Evolutionary conservation across 306 rosid genomes (phyloP).

Genomic region (Ammopiptanthus mongolicus): DNA sequence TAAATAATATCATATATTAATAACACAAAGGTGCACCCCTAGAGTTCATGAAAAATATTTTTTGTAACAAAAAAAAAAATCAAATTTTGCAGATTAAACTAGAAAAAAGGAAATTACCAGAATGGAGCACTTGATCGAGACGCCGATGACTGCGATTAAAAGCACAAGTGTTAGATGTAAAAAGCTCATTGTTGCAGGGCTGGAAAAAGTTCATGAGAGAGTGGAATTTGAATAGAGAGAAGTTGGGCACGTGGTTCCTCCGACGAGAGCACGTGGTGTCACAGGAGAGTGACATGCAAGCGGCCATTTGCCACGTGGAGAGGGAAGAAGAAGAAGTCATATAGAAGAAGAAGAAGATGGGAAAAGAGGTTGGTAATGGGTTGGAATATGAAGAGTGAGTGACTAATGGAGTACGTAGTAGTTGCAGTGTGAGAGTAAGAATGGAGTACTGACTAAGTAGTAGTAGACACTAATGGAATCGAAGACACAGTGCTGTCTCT

Average conservation of each 20-base stretch:
- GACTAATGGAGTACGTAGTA: no score
- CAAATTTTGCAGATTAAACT: neutral
- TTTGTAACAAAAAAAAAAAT: neutral
- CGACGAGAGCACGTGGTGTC: conserved; percentile 35
- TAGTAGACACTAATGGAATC: no score
- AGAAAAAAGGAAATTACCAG: conserved; percentile 33
- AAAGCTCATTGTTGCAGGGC: neutral
- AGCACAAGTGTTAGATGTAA: conserved; percentile 40
- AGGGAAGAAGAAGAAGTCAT: conserved; percentile 25
- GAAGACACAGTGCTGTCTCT: no score
- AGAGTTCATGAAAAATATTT: neutral
- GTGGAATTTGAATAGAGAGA: neutral
- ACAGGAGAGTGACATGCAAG: conserved; percentile 69
- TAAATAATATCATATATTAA: neutral
- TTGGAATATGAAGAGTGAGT: no score
- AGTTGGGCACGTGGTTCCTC: conserved; percentile 18
- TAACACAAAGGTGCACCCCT: neutral
- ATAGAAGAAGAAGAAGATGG: neutral
- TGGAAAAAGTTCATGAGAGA: no score
- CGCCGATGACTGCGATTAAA: conserved; percentile 38
- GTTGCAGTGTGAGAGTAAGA: no score
- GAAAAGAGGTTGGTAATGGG: no score
- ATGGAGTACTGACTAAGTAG: no score
- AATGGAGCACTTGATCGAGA: conserved; percentile 33
- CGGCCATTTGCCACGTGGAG: conserved; percentile 72